phyloP scores from a whole-genome alignment of 768 basidiomycete genomes.

The Tylopilus felleus region DNA sequence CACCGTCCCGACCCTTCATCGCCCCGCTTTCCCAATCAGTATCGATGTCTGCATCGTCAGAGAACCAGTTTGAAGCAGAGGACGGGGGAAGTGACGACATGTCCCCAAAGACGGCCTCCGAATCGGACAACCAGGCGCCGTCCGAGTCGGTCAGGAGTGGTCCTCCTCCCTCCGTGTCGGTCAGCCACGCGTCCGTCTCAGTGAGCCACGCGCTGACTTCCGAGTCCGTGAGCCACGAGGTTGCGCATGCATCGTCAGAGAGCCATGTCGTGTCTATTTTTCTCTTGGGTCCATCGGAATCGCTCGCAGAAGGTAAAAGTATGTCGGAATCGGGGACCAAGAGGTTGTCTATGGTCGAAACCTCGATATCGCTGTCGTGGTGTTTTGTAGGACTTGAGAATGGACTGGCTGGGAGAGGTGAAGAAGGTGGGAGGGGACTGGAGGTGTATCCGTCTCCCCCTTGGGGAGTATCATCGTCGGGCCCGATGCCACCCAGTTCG shows the following conservation, averaged over 20 bases:
- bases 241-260: conserved; percentile 10
- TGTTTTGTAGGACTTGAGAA: conserved; percentile 26
- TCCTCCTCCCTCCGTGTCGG: conserved; percentile 33
- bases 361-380: not conserved
- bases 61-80: conserved; percentile 23
- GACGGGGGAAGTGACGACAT: conserved; percentile 19
- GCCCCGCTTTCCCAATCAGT: conserved; percentile 5
- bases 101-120: conserved; percentile 28
- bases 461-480: conserved; percentile 15
- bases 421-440: conserved; percentile 60
- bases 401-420: conserved; percentile 57
- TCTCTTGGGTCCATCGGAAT: not conserved
- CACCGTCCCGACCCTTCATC: conserved; percentile 20
- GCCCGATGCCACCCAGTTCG: conserved; percentile 18
- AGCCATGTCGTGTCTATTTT: not conserved
- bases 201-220: conserved; percentile 24
- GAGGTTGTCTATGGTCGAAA: conserved; percentile 19
- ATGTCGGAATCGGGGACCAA: conserved; percentile 14
- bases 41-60: conserved; percentile 25
- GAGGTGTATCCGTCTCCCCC: conserved; percentile 28
- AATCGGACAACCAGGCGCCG: conserved; percentile 30
- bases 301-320: conserved; percentile 5
- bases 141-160: conserved; percentile 43
- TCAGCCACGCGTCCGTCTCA: conserved; percentile 28
- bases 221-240: conserved; percentile 14